A percentile compares a stretch with the other conserved stretches of the same genome.
These are phyloP conservation scores for Penicillium paneum DNA, from an alignment of 2,329 filamentous ascomycete genomes.

Conservation along the genomic window DNA sequence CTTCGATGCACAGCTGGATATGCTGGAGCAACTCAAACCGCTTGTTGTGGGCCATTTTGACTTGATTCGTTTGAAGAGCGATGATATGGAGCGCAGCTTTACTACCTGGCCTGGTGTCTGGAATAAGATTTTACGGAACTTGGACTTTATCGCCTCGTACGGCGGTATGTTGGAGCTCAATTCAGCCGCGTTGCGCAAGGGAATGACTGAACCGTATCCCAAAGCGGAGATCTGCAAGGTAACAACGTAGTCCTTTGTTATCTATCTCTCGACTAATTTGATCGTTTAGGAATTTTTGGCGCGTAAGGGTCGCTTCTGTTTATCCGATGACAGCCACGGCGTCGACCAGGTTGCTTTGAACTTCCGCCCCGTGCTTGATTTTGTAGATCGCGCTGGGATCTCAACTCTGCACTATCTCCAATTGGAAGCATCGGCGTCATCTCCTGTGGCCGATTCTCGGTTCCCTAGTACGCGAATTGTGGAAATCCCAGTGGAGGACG, in stretches of 20 bases:
- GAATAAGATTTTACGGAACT: constrained; percentile 69
- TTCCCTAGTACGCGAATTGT: constrained; percentile 38
- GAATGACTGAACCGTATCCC: constrained; percentile 86
- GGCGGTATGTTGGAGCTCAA: constrained; percentile 88
- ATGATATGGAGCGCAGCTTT: constrained; percentile 62
- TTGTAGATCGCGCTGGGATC: constrained; percentile 55
- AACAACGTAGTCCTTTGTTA: constrained; percentile 27
- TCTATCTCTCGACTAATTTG: neutral
- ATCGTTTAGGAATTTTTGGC: constrained; percentile 62
- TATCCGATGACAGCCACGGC: constrained; percentile 94
- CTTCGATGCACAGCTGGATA: constrained; percentile 80
- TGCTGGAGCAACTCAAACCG: constrained; percentile 71
- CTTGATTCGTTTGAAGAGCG: constrained; percentile 76
- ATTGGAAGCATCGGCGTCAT: constrained; percentile 17
- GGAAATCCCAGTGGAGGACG: constrained; percentile 32
- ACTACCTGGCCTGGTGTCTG: constrained; percentile 63
- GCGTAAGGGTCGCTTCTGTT: constrained; percentile 75
- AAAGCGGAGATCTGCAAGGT: constrained; percentile 73
- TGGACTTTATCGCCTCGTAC: constrained; percentile 67
- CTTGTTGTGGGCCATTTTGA: constrained; percentile 91
- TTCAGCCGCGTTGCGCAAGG: constrained; percentile 81
- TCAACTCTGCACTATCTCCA: constrained; percentile 39
- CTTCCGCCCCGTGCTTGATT: constrained; percentile 68
- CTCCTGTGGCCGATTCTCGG: constrained; percentile 29
- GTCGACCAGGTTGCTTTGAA: constrained; percentile 83